Evolutionary conservation across 495 filamentous ascomycete genomes (phyloP).

Genomic region (Penicillium chermesinum): DNA sequence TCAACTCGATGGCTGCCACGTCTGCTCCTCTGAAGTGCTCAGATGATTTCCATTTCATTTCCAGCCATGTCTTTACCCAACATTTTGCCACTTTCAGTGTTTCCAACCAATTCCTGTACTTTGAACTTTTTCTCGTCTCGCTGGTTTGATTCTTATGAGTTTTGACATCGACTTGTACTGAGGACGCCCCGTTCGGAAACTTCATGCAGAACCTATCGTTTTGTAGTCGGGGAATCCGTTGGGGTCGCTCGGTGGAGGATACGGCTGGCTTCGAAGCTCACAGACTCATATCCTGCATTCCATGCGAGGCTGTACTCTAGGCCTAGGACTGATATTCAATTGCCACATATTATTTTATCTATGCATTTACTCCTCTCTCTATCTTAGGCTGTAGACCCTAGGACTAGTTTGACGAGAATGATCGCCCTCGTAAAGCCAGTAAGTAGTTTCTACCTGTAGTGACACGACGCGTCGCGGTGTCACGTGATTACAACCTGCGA

Average conservation of each 20-base stretch:
- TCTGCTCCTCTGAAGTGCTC: too few species aligned
- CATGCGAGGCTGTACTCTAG: slow-evolving; percentile 19
- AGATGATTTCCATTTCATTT: slow-evolving; percentile 19
- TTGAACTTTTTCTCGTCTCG: slow-evolving; percentile 1
- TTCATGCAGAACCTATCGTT: too few species aligned
- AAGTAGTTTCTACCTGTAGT: too few species aligned
- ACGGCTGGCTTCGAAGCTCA: too few species aligned
- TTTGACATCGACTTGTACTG: background rate
- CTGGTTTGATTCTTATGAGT: background rate
- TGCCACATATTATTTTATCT: background rate
- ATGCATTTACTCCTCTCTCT: background rate
- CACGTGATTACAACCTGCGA: background rate
- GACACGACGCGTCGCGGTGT: background rate
- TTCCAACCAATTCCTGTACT: slow-evolving; percentile 11
- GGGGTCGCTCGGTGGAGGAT: too few species aligned
- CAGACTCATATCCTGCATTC: too few species aligned
- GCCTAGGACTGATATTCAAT: slow-evolving; percentile 8
- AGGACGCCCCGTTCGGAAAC: too few species aligned
- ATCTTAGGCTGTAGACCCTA: too few species aligned
- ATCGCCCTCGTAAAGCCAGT: too few species aligned
- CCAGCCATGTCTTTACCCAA: slow-evolving; percentile 27
- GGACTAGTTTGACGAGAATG: too few species aligned
- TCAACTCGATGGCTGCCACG: too few species aligned
- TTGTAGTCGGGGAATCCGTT: too few species aligned
- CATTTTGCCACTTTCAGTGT: slow-evolving; percentile 13